Evolutionary conservation across 257 asterid species (phyloP).

Genomic region (Fraxinus anomala): DNA sequence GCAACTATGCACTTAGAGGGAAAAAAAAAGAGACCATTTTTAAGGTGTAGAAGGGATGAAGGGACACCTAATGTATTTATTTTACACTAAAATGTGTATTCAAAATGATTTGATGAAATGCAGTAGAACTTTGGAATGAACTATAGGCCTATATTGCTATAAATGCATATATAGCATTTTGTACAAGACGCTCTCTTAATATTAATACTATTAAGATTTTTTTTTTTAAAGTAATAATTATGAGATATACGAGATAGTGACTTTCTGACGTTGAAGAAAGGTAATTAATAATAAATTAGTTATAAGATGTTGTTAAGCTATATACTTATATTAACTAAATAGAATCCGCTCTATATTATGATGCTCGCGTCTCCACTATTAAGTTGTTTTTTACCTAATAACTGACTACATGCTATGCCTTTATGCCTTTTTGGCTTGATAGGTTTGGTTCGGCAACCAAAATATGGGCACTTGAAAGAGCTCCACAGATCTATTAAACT

Average conservation of each 20-base stretch:
- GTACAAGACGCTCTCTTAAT: neutral
- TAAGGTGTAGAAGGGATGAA: neutral
- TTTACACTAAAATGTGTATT: neutral
- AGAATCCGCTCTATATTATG: neutral
- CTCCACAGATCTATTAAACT: constrained; percentile 80
- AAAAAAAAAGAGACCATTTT: neutral
- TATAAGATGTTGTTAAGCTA: neutral
- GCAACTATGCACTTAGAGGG: neutral
- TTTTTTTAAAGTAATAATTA: neutral
- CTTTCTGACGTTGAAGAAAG: neutral
- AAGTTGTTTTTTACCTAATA: neutral
- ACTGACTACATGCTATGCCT: constrained; percentile 19
- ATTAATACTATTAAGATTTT: neutral
- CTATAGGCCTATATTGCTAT: neutral
- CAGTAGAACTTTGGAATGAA: neutral
- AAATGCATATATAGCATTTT: too few species aligned
- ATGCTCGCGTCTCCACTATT: neutral
- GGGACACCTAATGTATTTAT: neutral
- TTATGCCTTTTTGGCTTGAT: constrained; percentile 26
- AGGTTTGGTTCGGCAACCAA: constrained; percentile 88
- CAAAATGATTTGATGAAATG: neutral
- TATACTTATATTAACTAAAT: neutral
- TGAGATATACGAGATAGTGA: neutral
- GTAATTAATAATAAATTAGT: neutral
- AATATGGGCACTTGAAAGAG: constrained; percentile 87